A percentile compares a stretch with the other conserved stretches of the same genome.
These are phyloP conservation scores for Naganishia randhawae DNA, from an alignment of 768 basidiomycete genomes.

Conservation along the genomic window DNA sequence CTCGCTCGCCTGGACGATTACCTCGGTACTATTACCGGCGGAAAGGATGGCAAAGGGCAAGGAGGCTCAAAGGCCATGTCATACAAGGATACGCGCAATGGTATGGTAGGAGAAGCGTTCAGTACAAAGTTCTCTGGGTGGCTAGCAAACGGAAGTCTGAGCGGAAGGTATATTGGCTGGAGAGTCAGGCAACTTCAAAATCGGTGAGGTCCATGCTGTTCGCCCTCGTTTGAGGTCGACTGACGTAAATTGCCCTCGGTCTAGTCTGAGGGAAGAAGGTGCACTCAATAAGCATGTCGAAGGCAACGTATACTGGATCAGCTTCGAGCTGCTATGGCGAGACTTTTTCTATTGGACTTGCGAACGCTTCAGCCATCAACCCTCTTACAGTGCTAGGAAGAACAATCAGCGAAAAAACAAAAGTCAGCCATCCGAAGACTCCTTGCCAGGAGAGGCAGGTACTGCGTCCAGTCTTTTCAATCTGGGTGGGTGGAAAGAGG, in stretches of 20 bases:
- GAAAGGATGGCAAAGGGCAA: constrained; percentile 24
- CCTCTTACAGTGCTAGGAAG: constrained; percentile 6
- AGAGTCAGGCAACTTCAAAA: constrained; percentile 40
- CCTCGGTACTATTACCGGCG: constrained; percentile 36
- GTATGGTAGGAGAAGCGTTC: constrained; percentile 52
- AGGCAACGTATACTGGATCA: constrained; percentile 52
- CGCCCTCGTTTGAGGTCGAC: constrained; percentile 33
- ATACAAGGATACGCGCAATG: constrained; percentile 54
- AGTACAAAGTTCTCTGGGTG: constrained; percentile 54
- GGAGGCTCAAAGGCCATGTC: constrained; percentile 40
- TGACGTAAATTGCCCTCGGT: constrained; percentile 24
- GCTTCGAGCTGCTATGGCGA: constrained; percentile 54
- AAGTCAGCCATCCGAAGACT: not conserved
- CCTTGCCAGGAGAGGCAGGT: constrained; percentile 15
- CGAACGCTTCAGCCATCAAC: constrained; percentile 35
- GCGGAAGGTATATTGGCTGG: constrained; percentile 44
- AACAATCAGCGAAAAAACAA: constrained; percentile 16
- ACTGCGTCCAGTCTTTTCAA: constrained; percentile 50
- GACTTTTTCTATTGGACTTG: constrained; percentile 53
- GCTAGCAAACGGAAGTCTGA: constrained; percentile 50
- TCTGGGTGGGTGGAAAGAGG: constrained; percentile 50
- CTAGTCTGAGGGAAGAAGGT: constrained; percentile 35
- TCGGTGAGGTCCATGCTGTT: constrained; percentile 5
- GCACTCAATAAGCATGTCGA: constrained; percentile 40
- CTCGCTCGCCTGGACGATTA: constrained; percentile 50